Evolutionary conservation across 345 rosid species (phyloP), one percentile per base, ranked within the genome.

Genomic region (Cardamine chenopodiifolia): DNA sequence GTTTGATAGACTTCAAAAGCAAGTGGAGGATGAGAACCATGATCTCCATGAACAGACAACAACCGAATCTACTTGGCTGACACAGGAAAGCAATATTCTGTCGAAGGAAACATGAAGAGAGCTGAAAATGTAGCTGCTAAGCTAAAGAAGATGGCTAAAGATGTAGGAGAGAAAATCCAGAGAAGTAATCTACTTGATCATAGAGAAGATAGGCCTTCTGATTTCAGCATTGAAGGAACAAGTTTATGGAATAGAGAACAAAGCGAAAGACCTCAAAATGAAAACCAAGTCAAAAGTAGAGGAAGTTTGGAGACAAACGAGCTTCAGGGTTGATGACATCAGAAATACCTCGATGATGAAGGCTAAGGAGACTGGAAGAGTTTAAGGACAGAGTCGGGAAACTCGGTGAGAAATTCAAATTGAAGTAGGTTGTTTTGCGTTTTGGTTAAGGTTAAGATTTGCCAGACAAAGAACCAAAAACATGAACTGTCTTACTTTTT

Each of bases 1-100:
- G 78, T 80, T 89, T 42, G 70, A 74, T 72, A 86, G 79, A 53
- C 88, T 90, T 72, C 85, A 77, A 72, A 74, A 80, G 74, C 90
- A 87, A 74, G 82, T 89, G 18, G 97, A 90, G 76, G 80, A 66
- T 47, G 96, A 92, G 76, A 95, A 78, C 81, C 87, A n/a, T n/a
- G n/a, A n/a, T n/a, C n/a, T n/a, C n/a, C n/a, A n/a, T n/a, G n/a
- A n/a, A n/a, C n/a, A n/a, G n/a, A n/a, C n/a, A n/a, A n/a, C n/a
- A n/a, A n/a, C n/a, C n/a, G n/a, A n/a, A n/a, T n/a, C n/a, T n/a
- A n/a, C n/a, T n/a, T n/a, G n/a, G n/a, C n/a, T n/a, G n/a, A n/a
- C n/a, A n/a, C n/a, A n/a, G n/a, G n/a, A n/a, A n/a, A n/a, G n/a
- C n/a, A n/a, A n/a, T n/a, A n/a, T n/a, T n/a, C n/a, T n/a, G n/a